Evolutionary conservation across 2,329 filamentous ascomycete genomes (phyloP).

Genomic region (Pezicula neosporulosa): DNA sequence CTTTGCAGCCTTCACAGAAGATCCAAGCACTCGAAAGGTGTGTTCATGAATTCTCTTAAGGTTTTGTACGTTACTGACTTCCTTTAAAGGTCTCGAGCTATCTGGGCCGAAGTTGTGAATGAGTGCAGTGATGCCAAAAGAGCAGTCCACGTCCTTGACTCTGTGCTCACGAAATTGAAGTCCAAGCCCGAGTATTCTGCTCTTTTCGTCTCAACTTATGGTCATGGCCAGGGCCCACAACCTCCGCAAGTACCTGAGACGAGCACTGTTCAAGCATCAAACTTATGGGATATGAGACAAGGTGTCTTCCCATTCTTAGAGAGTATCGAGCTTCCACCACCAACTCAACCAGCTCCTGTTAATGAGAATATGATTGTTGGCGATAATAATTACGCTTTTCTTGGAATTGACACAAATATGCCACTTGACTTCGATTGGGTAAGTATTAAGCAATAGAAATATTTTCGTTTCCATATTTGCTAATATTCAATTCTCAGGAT

Average conservation of each 20-base stretch:
- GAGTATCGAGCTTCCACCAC: background rate
- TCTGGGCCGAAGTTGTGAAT: constrained; percentile 18
- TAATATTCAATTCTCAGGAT: background rate
- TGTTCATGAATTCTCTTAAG: no score
- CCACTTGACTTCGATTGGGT: constrained; percentile 2
- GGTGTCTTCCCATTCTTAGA: no score
- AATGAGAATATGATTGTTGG: background rate
- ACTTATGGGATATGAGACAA: background rate
- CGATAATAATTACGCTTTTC: background rate
- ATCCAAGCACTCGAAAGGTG: constrained; percentile 9
- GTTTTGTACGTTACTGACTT: no score
- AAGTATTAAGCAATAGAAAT: background rate
- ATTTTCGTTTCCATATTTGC: background rate
- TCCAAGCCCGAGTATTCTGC: constrained; percentile 2
- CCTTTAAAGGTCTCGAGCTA: constrained; percentile 10
- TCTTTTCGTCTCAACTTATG: background rate
- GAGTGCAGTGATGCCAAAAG: constrained; percentile 19
- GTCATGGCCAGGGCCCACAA: background rate
- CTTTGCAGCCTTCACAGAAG: constrained; percentile 11
- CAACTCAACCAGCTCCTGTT: background rate
- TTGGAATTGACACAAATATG: background rate
- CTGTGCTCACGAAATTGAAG: constrained; percentile 14
- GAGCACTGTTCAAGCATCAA: background rate
- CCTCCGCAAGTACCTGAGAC: background rate
- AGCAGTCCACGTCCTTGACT: constrained; percentile 13